phyloP scores from a whole-genome alignment of 352 stramenopile genomes.

The Globisporangium spinosum region DNA sequence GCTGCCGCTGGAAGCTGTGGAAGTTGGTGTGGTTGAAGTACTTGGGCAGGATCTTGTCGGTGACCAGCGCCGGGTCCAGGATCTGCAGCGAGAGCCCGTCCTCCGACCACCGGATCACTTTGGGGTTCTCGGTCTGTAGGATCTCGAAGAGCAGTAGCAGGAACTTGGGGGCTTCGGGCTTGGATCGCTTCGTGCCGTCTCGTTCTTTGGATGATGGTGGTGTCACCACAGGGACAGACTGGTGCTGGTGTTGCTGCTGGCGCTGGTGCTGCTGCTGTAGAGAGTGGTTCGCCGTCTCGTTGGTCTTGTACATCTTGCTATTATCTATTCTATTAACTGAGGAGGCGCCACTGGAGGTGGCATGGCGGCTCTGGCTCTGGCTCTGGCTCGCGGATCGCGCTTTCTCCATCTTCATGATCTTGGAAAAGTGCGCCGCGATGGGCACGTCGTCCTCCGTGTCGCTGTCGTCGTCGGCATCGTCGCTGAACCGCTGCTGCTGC shows the following conservation, averaged over 20 bases:
- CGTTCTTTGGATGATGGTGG: constrained; percentile 1
- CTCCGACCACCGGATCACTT: constrained; percentile 46
- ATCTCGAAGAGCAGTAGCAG: constrained; percentile 54
- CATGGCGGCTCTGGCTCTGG: not conserved
- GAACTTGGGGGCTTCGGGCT: constrained; percentile 51
- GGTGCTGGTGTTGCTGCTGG: not conserved
- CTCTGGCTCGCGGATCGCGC: not conserved
- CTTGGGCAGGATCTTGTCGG: constrained; percentile 72
- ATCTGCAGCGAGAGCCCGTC: constrained; percentile 51
- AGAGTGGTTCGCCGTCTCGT: not conserved
- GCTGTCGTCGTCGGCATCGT: constrained; percentile 8
- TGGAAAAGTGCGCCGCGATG: constrained; percentile 12
- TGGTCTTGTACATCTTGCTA: constrained; percentile 6
- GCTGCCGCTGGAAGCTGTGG: constrained; percentile 84
- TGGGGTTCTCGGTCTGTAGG: constrained; percentile 41
- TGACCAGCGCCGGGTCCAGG: constrained; percentile 40
- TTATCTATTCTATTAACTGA: constrained; percentile 11
- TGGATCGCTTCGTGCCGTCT: constrained; percentile 24
- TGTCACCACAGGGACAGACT: not conserved
- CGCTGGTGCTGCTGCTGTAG: constrained; percentile 1
- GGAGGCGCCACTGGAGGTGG: not conserved
- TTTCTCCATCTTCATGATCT: constrained; percentile 16
- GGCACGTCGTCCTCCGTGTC: constrained; percentile 18
- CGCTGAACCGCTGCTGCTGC: constrained; percentile 8
- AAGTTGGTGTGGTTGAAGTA: constrained; percentile 91